These are phyloP conservation scores for Cymbomonas tetramitiformis DNA, from an alignment of 139 green algal species.

Conservation along the genomic window DNA sequence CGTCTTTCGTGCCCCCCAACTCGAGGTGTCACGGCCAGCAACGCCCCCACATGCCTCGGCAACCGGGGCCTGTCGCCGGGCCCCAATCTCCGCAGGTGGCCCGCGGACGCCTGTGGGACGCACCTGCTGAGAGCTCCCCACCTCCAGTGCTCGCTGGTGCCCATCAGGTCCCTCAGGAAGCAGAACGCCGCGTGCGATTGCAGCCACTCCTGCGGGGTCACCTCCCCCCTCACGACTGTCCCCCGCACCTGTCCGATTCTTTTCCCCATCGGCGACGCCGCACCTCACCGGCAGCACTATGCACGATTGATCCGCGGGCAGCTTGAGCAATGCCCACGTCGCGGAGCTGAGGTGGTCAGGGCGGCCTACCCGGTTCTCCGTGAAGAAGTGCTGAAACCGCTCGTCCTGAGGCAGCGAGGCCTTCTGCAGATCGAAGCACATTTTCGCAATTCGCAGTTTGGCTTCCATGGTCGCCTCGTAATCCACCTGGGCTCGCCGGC, in stretches of 20 bases:
- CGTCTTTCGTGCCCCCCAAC: too few relatives aligned
- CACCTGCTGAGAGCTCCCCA: slow-evolving; percentile 56
- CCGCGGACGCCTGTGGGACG: background rate
- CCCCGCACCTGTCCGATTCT: too few relatives aligned
- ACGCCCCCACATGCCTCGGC: background rate
- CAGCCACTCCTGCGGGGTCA: slow-evolving; percentile 70
- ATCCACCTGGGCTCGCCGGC: slow-evolving; percentile 41
- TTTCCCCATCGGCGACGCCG: background rate
- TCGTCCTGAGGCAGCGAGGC: slow-evolving; percentile 17
- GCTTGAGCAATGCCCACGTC: background rate
- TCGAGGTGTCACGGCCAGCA: background rate
- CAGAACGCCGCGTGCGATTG: slow-evolving; percentile 75
- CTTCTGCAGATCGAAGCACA: slow-evolving; percentile 28
- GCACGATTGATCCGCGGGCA: background rate
- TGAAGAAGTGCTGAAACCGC: slow-evolving; percentile 40
- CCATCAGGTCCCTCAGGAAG: slow-evolving; percentile 68
- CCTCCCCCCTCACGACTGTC: slow-evolving; percentile 1
- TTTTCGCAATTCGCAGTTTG: slow-evolving; percentile 54
- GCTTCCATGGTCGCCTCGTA: slow-evolving; percentile 58
- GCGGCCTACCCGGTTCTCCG: slow-evolving; percentile 31
- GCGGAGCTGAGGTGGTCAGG: background rate
- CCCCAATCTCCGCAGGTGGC: background rate
- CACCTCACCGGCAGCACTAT: background rate
- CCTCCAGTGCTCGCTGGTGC: slow-evolving; percentile 70
- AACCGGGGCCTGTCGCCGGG: too few relatives aligned